Conservation (phyloP, 2,329 filamentous ascomycete species). For the Colletotrichum neosansevieriae region DNA sequence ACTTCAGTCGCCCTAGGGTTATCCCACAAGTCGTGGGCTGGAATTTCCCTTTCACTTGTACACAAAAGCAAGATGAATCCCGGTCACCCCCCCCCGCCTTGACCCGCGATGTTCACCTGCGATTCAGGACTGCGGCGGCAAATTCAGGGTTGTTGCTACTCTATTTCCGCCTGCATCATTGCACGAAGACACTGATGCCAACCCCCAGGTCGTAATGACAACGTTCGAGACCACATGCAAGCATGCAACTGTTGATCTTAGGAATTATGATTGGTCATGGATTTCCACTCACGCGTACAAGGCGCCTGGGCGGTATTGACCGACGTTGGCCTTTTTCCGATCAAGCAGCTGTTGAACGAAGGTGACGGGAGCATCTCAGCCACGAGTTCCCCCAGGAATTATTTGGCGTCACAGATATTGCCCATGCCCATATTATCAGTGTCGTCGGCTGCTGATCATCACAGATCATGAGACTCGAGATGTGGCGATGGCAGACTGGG, state of each 20-base stretch:
- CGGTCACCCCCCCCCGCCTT: background rate
- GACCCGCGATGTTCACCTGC: background rate
- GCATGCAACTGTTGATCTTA: constrained; percentile 12
- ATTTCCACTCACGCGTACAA: background rate
- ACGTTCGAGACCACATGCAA: background rate
- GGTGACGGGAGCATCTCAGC: no score
- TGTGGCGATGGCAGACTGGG: background rate
- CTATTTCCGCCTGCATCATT: background rate
- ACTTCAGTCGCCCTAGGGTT: background rate
- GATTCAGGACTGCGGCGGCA: constrained; percentile 4
- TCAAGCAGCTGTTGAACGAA: background rate
- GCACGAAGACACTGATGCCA: constrained; percentile 4
- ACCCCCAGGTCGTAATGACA: constrained; percentile 6
- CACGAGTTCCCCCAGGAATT: no score
- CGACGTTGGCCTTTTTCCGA: background rate
- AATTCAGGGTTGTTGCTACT: background rate
- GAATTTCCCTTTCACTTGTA: background rate
- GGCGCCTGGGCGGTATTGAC: constrained; percentile 4
- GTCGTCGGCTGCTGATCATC: background rate
- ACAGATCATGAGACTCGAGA: background rate
- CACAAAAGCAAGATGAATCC: constrained; percentile 10
- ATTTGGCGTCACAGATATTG: no score
- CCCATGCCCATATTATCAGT: no score
- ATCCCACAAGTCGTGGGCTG: background rate
- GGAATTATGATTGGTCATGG: constrained; percentile 22